Evolutionary conservation across 1,139 yeast species (phyloP).

Genomic region (Lodderomyces orthopsilosis): DNA sequence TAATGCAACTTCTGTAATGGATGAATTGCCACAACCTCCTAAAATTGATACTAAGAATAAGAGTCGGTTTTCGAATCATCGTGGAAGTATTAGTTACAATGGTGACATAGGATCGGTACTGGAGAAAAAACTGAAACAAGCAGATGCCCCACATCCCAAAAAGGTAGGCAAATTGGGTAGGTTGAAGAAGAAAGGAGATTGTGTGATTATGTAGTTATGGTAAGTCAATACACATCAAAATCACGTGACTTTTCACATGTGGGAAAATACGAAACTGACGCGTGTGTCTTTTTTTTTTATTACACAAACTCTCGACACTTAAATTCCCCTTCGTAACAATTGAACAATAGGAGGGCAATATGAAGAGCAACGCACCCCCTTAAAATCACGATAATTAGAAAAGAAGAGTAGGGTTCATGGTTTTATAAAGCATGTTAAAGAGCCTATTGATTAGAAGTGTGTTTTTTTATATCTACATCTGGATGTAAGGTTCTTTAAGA

Average conservation of each 20-base stretch:
- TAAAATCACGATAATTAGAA: not conserved
- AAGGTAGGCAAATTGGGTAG: slow-evolving; percentile 11
- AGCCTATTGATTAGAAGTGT: too few relatives aligned
- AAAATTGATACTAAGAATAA: not conserved
- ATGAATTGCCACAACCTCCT: not conserved
- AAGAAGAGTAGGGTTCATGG: too few relatives aligned
- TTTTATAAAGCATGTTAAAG: too few relatives aligned
- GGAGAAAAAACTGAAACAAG: slow-evolving; percentile 12
- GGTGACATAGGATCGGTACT: not conserved
- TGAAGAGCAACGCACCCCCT: not conserved
- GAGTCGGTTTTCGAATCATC: not conserved
- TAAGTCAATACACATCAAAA: not conserved
- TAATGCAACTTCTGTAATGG: slow-evolving; percentile 5
- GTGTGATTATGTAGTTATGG: slow-evolving; percentile 28
- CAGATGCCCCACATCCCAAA: slow-evolving; percentile 4
- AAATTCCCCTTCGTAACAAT: not conserved
- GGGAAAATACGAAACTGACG: not conserved
- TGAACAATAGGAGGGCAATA: not conserved
- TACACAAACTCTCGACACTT: not conserved
- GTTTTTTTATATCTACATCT: too few relatives aligned
- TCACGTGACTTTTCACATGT: not conserved
- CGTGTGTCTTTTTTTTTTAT: not conserved
- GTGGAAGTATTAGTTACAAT: not conserved
- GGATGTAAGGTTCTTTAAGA: too few relatives aligned
- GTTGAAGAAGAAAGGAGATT: slow-evolving; percentile 26